These are phyloP conservation scores for Streptanthus diversifolius DNA, from an alignment of 345 rosid species.

Conservation along the genomic window DNA sequence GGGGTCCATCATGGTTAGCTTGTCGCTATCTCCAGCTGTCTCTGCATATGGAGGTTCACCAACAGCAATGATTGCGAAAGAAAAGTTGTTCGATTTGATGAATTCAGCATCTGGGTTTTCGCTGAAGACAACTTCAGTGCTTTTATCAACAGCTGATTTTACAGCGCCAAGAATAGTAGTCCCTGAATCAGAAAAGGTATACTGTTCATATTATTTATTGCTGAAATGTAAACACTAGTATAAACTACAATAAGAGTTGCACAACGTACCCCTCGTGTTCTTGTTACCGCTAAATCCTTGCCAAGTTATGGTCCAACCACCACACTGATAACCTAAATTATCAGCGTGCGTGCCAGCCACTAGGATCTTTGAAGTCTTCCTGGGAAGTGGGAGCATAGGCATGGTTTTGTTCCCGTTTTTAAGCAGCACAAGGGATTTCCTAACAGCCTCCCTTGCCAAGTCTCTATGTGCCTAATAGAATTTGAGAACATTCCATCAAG, in stretches of 20 bases:
- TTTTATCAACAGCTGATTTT: slow-evolving; percentile 58
- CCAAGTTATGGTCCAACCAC: slow-evolving; percentile 96
- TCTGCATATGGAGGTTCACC: slow-evolving; percentile 90
- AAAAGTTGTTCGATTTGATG: slow-evolving; percentile 63
- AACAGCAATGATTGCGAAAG: slow-evolving; percentile 71
- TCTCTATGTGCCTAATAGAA: slow-evolving; percentile 71
- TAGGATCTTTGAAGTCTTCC: slow-evolving; percentile 67
- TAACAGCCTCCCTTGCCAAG: slow-evolving; percentile 95
- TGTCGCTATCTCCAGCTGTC: slow-evolving; percentile 65
- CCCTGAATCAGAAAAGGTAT: slow-evolving; percentile 40
- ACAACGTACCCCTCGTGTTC: slow-evolving; percentile 54
- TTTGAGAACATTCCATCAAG: slow-evolving; percentile 9
- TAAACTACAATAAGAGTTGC: not conserved
- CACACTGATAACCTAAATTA: slow-evolving; percentile 94
- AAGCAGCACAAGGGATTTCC: slow-evolving; percentile 89
- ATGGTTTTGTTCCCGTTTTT: slow-evolving; percentile 66
- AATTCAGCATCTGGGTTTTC: slow-evolving; percentile 64
- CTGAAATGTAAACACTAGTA: not conserved
- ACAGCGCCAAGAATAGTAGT: slow-evolving; percentile 81
- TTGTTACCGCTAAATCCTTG: slow-evolving; percentile 81
- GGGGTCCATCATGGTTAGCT: slow-evolving; percentile 63
- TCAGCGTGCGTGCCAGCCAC: slow-evolving; percentile 92
- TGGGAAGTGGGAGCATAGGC: slow-evolving; percentile 80
- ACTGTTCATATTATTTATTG: not conserved
- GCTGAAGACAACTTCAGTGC: slow-evolving; percentile 57